Evolutionary conservation across 805 yeast species (phyloP).

Genomic region (Kuraishia ogatae): DNA sequence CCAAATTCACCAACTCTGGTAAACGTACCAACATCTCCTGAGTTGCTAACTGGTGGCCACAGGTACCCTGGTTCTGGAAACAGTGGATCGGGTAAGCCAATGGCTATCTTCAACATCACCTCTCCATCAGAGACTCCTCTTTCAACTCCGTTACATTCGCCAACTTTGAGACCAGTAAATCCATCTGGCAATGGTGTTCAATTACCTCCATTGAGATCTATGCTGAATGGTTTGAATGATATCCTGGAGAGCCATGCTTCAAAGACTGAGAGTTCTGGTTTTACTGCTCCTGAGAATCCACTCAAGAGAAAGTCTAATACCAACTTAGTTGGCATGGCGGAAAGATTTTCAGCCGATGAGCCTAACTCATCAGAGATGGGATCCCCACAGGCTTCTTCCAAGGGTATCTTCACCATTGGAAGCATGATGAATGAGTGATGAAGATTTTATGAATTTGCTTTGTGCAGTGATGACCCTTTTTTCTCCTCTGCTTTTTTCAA

Average conservation of each 20-base stretch:
- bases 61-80: neutral
- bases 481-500: neutral
- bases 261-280: slow-evolving; percentile 15
- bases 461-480: neutral
- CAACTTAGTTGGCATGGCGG: slow-evolving; percentile 2
- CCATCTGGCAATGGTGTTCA: slow-evolving; percentile 9
- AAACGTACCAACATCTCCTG: slow-evolving; percentile 8
- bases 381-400: slow-evolving; percentile 9
- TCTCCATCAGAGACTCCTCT: slow-evolving; percentile 26
- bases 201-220: slow-evolving; percentile 24
- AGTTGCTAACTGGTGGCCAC: slow-evolving; percentile 10
- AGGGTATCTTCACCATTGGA: slow-evolving; percentile 12
- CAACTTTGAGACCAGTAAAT: slow-evolving; percentile 20
- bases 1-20: slow-evolving; percentile 21
- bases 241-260: slow-evolving; percentile 14
- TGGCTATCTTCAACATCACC: slow-evolving; percentile 22
- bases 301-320: slow-evolving; percentile 8
- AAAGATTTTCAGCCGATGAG: neutral
- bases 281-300: slow-evolving; percentile 12
- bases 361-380: slow-evolving; percentile 6
- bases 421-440: slow-evolving; percentile 9
- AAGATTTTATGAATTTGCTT: neutral
- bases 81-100: slow-evolving; percentile 5
- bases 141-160: slow-evolving; percentile 27
- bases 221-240: slow-evolving; percentile 19